These are phyloP conservation scores for Dendrobium nobile DNA, from an alignment of 106 monocot species.

Conservation along the genomic window DNA sequence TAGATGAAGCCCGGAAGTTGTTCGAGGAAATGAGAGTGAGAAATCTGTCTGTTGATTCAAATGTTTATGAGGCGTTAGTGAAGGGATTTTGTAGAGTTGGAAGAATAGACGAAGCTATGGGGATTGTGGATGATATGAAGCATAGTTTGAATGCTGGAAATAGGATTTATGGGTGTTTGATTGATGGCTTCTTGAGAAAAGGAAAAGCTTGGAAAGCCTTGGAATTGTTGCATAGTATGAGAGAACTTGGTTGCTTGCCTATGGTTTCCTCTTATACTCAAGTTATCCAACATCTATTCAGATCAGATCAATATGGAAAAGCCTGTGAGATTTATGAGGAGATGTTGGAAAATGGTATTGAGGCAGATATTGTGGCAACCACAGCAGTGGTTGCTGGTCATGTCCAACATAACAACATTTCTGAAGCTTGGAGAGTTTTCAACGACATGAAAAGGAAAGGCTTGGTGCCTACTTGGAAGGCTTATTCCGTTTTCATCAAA, in stretches of 20 bases:
- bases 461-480: conserved; percentile 32
- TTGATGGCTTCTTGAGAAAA: conserved; percentile 52
- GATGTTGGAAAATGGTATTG: conserved; percentile 43
- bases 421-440: conserved; percentile 58
- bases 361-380: conserved; percentile 48
- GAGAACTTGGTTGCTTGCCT: conserved; percentile 26
- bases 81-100: conserved; percentile 53
- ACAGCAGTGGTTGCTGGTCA: conserved; percentile 67
- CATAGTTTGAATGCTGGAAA: conserved; percentile 13
- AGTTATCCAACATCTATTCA: conserved; percentile 58
- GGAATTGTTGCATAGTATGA: conserved; percentile 34
- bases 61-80: conserved; percentile 30
- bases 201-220: conserved; percentile 36
- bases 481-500: conserved; percentile 61
- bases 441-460: conserved; percentile 42
- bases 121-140: conserved; percentile 38
- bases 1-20: conserved; percentile 45
- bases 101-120: conserved; percentile 42
- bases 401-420: conserved; percentile 38
- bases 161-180: conserved; percentile 38
- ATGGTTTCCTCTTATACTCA: conserved; percentile 57
- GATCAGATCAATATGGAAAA: conserved; percentile 27
- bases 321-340: conserved; percentile 66
- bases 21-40: conserved; percentile 40
- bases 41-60: conserved; percentile 11